phyloP scores from a whole-genome alignment of 805 yeast genomes.

The Candida palmyrensis region DNA sequence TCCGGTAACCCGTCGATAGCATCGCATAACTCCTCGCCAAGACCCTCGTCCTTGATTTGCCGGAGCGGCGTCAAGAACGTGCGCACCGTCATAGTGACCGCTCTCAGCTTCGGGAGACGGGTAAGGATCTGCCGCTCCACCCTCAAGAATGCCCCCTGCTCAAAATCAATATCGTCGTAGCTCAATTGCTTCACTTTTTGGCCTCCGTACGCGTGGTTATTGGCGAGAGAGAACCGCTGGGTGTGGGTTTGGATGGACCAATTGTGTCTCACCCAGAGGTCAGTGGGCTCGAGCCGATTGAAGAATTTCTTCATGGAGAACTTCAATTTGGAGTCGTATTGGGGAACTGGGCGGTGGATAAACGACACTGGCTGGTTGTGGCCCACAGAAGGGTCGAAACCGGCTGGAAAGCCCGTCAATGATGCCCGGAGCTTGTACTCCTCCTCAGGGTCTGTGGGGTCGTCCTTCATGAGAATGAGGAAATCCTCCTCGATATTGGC shows the following conservation, averaged over 20 bases:
- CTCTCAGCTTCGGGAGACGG: slow-evolving; percentile 30
- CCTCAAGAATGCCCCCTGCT: slow-evolving; percentile 26
- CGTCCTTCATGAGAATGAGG: slow-evolving; percentile 43
- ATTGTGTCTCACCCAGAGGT: slow-evolving; percentile 58
- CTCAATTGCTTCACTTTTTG: slow-evolving; percentile 13
- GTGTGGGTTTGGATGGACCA: slow-evolving; percentile 68
- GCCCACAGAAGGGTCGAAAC: slow-evolving; percentile 59
- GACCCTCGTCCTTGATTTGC: slow-evolving; percentile 27
- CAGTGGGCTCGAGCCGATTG: slow-evolving; percentile 45
- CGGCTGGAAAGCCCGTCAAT: slow-evolving; percentile 62
- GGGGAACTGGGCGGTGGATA: slow-evolving; percentile 72
- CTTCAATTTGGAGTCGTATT: slow-evolving; percentile 50
- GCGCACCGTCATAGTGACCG: slow-evolving; percentile 31
- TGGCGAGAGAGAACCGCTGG: slow-evolving; percentile 20
- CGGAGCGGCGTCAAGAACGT: slow-evolving; percentile 30
- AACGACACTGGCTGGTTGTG: slow-evolving; percentile 50
- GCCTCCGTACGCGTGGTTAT: slow-evolving; percentile 30
- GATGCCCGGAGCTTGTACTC: slow-evolving; percentile 59
- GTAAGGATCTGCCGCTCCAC: slow-evolving; percentile 34
- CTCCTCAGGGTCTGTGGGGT: slow-evolving; percentile 34
- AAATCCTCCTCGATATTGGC: slow-evolving; percentile 59
- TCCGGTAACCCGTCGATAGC: slow-evolving; percentile 36
- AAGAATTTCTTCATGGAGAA: slow-evolving; percentile 67
- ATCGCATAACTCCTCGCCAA: slow-evolving; percentile 20
- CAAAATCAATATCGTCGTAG: slow-evolving; percentile 29